Base-by-base conservation (phyloP, 192 early-diverging fungal genomes). In the Backusella morwellensis region DNA sequence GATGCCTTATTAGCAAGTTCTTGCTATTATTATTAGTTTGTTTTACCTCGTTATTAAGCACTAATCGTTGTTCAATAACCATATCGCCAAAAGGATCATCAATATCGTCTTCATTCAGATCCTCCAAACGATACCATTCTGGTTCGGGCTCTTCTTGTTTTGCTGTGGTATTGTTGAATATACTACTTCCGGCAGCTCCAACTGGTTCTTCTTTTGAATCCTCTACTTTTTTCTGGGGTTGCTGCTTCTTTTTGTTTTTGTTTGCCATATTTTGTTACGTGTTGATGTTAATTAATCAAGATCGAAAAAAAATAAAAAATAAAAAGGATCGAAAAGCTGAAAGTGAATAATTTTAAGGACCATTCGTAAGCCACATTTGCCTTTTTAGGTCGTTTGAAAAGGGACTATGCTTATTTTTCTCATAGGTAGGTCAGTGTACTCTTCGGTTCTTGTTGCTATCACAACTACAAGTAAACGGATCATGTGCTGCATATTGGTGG, bases 61-160 rank as follows among this genome's bases (percentile, higher is more conserved):
- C 8, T 40, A 73, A 38, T 19, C 40, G 59, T 74, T 85, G 81
- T 32, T 83, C 69, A 17, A 78, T 75, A 32, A 85, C 56, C 52
- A 83, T 70, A 54, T 85, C 84, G 17, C 80, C 70, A 71, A 81
- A 79, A 23, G 80, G 76, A 52, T 80, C 75, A n/a, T 83, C 79
- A 75, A 83, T 80, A 38, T 83, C 82, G 9, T 76, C 77, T 67
- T 75, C 82, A 69, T 83, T 68, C 17, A 83, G 38, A 66, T 83
- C 82, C 68, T 83, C 82, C 29, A 71, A 71, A 6, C 23, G 36
- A 44, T 44, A 44, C 70, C 70, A 71, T 11, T 69, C 68, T 21
- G n/a, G 36, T 40, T 69, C 36, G 19, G 32, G 19, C 40, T 69
- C 68, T 40, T 40, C 36, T 26, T 23, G 54, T 59, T 26, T 59